Percentiles rank a stretch among this genome's conserved stretches.
phyloP scores from a whole-genome alignment of 176 grass and related monocot genomes.

The Carex parvula region DNA sequence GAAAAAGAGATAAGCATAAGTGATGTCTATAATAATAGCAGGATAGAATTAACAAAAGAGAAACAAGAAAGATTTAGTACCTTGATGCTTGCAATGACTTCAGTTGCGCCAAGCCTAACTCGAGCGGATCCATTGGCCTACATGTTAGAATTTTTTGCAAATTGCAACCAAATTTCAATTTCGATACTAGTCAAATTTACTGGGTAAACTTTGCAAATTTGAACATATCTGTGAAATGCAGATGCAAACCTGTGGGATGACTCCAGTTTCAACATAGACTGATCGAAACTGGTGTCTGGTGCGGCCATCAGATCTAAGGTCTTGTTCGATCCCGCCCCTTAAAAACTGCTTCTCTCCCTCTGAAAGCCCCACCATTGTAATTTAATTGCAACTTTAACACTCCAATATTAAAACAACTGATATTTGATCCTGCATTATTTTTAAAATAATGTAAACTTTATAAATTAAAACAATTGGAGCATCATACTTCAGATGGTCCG shows the following conservation, averaged over 20 bases:
- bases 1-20: neutral
- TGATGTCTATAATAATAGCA: conserved; percentile 5
- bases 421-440: neutral
- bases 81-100: conserved; percentile 91
- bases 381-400: neutral
- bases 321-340: conserved; percentile 52
- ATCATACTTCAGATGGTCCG: no score
- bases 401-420: neutral
- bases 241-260: conserved; percentile 66
- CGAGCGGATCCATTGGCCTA: conserved; percentile 79
- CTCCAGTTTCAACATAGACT: conserved; percentile 59
- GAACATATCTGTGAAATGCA: neutral
- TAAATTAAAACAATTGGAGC: no score
- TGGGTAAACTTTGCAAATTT: neutral
- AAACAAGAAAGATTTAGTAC: conserved; percentile 30
- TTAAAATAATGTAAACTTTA: no score
- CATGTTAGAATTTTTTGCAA: neutral
- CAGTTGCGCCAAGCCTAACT: conserved; percentile 65
- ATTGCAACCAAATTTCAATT: conserved; percentile 1
- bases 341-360: conserved; percentile 66
- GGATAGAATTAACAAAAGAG: neutral
- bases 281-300: conserved; percentile 61
- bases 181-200: neutral
- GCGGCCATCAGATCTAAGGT: conserved; percentile 69
- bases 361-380: conserved; percentile 64